These are phyloP conservation scores for Soucietia sequanensis DNA, from an alignment of 805 yeast species.

Conservation along the genomic window DNA sequence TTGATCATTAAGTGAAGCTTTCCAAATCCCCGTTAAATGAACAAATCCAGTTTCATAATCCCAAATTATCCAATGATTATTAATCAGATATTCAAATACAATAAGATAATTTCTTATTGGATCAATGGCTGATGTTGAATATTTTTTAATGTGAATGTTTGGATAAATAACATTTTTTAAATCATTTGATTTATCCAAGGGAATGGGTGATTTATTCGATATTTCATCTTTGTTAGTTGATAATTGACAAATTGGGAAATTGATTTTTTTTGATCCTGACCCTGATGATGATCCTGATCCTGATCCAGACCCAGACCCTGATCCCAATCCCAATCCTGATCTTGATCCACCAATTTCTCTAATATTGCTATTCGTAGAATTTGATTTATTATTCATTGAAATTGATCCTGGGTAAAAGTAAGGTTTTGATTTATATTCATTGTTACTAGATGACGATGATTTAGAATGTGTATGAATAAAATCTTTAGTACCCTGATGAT, in stretches of 20 bases:
- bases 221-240: background rate
- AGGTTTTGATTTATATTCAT: background rate
- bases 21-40: slow-evolving; percentile 87
- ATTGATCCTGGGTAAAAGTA: too few relatives aligned
- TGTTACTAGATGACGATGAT: background rate
- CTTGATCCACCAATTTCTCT: too few relatives aligned
- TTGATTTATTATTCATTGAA: too few relatives aligned
- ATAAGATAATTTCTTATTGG: slow-evolving; percentile 61
- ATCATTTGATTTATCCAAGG: slow-evolving; percentile 4
- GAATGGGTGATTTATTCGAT: slow-evolving; percentile 2
- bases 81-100: slow-evolving; percentile 69
- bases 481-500: too few relatives aligned
- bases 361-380: too few relatives aligned
- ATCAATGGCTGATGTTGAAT: slow-evolving; percentile 68
- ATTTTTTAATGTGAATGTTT: slow-evolving; percentile 43
- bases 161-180: slow-evolving; percentile 13
- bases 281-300: too few relatives aligned
- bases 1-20: slow-evolving; percentile 33
- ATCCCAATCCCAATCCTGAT: too few relatives aligned
- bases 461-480: background rate
- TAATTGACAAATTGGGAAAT: slow-evolving; percentile 12
- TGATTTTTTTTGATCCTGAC: too few relatives aligned
- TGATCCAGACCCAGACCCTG: too few relatives aligned
- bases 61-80: slow-evolving; percentile 80
- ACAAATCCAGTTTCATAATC: slow-evolving; percentile 82